These are phyloP conservation scores for Citrus reticulata DNA, from an alignment of 345 rosid species.

Conservation along the genomic window DNA sequence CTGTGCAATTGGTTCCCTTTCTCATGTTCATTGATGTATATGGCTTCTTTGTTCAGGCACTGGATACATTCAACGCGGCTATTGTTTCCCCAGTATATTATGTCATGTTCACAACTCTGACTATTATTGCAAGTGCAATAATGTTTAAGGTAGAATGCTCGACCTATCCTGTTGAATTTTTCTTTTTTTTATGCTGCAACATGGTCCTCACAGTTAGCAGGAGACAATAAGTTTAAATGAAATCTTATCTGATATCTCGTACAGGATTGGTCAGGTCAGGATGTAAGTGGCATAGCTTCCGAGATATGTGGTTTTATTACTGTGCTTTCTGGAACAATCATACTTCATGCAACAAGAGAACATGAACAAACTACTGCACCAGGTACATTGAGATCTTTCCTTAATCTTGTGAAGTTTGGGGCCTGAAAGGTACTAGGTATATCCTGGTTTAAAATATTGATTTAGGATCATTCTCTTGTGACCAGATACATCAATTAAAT, in stretches of 20 bases:
- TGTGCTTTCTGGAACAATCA: constrained; percentile 75
- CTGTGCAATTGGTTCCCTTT: background rate
- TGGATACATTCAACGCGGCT: constrained; percentile 83
- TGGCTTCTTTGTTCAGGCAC: constrained; percentile 44
- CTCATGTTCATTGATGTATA: background rate
- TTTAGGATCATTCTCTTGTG: background rate
- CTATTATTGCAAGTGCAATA: constrained; percentile 75
- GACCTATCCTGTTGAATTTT: background rate
- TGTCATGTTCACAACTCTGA: constrained; percentile 89
- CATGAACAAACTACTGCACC: constrained; percentile 55
- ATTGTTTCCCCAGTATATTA: constrained; percentile 89
- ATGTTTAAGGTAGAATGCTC: constrained; percentile 71
- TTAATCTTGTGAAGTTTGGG: background rate
- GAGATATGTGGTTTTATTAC: constrained; percentile 92
- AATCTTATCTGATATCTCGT: constrained; percentile 8
- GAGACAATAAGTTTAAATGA: background rate
- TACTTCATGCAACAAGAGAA: constrained; percentile 83
- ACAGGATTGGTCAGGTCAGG: constrained; percentile 93
- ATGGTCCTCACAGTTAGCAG: background rate
- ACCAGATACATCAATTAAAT: background rate
- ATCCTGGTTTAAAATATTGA: background rate
- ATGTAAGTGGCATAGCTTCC: constrained; percentile 66
- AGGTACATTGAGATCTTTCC: constrained; percentile 34
- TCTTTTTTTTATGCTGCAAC: background rate
- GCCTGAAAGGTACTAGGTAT: background rate